A percentile compares a stretch with the other conserved stretches of the same genome.
Conservation (phyloP, 495 filamentous ascomycete species). For the Penicillium bovifimosum region DNA sequence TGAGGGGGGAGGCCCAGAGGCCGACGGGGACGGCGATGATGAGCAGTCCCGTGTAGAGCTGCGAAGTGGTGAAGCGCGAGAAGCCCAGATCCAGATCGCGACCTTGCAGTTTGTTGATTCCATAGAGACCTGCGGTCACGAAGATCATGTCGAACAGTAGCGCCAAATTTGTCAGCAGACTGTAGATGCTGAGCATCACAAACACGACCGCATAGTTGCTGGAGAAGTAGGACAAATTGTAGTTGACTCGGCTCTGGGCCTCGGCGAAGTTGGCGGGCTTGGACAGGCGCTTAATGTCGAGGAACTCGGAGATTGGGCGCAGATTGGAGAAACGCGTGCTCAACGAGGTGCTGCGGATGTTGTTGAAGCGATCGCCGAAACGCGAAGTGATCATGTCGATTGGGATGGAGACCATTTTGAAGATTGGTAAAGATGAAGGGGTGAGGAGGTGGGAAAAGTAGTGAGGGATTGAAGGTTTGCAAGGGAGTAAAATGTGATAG, state of each 20-base stretch:
- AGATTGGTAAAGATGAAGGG: background rate
- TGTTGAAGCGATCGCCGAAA: conserved; percentile 69
- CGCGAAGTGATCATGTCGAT: conserved; percentile 87
- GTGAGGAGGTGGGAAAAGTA: conserved; percentile 3
- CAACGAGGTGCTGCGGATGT: conserved; percentile 69
- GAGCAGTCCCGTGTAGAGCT: conserved; percentile 87
- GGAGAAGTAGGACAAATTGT: conserved; percentile 94
- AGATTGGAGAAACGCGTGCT: conserved; percentile 85
- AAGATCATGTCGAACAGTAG: conserved; percentile 90
- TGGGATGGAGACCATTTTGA: conserved; percentile 83
- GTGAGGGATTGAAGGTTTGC: conserved; percentile 1
- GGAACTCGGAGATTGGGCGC: conserved; percentile 84
- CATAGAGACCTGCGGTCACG: conserved; percentile 76
- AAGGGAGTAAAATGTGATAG: conserved; percentile 2
- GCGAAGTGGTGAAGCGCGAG: conserved; percentile 77
- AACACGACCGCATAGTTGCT: conserved; percentile 97
- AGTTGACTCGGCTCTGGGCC: conserved; percentile 89
- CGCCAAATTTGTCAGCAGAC: conserved; percentile 73
- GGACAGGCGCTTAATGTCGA: conserved; percentile 90
- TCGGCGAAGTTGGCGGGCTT: conserved; percentile 90
- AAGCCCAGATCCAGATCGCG: conserved; percentile 81
- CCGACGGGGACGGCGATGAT: conserved; percentile 76
- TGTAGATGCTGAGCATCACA: conserved; percentile 92
- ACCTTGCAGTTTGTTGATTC: conserved; percentile 82
- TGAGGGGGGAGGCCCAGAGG: conserved; percentile 73